Base-by-base conservation (phyloP, 2,329 filamentous ascomycete genomes). In the Neopestalotiopsis sp. region DNA sequence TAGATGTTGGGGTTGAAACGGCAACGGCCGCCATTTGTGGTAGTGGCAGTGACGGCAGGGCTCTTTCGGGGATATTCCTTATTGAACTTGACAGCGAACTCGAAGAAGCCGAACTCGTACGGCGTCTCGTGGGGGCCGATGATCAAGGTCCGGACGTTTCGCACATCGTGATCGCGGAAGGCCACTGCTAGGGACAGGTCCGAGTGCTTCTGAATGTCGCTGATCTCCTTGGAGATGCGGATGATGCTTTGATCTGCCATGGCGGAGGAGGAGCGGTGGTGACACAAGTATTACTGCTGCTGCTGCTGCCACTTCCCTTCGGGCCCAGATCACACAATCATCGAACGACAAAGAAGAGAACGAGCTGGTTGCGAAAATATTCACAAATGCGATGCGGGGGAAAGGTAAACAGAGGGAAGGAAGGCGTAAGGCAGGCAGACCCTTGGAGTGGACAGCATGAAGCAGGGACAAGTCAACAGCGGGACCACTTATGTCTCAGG, bases 1-100 rank as follows among this genome's bases (percentile, higher is more conserved):
- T 99, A 99, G 70, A 99, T 97, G 77, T 99, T 99, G 3, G 96
- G 96, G 76, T 98, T 98, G 84, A 98, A 98, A 7, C 96, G 91
- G 77, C 92, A 94, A 69, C 91, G 87, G 12, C 95, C 95, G n/a
- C 87, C 85, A 77, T 98, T 98, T 1, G 95, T 99, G 0, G 96
- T 98, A 57, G 91, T 87, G 32, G 92, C 91, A 30, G 85, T 89
- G 32, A 91, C 89, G 14, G 74, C 72, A 1, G 90, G 90, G 0
- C 89, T 86, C 73, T 89, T 91, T 63, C 87, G 84, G 5, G 96
- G 96, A 76, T 99, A 99, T 3, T 97, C 94, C 84, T 89, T 91
- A 67, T 90, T 88, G 75, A 97, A 95, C 74, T 89, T 92, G 75
- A 97, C 89, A 0, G 85, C 79, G 77, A 97, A 97, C 92, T 98